Conservation (phyloP, 768 basidiomycete genomes). For the Filobasidium floriforme region DNA sequence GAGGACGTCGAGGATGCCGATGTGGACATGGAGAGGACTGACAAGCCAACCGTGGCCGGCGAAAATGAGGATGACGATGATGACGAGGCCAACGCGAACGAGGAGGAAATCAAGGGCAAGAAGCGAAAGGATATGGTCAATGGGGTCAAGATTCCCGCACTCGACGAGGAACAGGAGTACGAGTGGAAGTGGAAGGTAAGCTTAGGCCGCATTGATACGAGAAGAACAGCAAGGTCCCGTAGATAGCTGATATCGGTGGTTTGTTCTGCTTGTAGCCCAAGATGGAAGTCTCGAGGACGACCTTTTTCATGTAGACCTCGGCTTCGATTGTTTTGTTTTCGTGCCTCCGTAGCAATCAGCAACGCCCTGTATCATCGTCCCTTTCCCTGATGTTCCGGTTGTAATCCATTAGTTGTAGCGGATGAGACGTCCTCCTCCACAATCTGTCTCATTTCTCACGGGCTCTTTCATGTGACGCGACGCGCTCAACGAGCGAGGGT, state of each 20-base stretch:
- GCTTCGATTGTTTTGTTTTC: too few relatives aligned
- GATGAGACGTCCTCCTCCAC: not conserved
- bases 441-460: too few relatives aligned
- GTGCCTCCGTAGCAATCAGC: too few relatives aligned
- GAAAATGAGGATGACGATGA: slow-evolving; percentile 35
- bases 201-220: slow-evolving; percentile 19
- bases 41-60: slow-evolving; percentile 70
- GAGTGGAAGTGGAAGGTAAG: slow-evolving; percentile 47
- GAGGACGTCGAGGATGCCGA: slow-evolving; percentile 62
- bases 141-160: slow-evolving; percentile 32
- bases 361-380: too few relatives aligned
- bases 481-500: not conserved
- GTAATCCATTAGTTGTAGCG: not conserved
- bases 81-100: slow-evolving; percentile 33
- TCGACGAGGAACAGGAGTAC: slow-evolving; percentile 44
- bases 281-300: slow-evolving; percentile 78
- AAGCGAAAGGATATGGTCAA: slow-evolving; percentile 23
- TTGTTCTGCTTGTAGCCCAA: slow-evolving; percentile 58
- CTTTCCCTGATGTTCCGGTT: too few relatives aligned
- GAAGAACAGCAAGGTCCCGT: slow-evolving; percentile 12
- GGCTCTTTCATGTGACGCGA: slow-evolving; percentile 10
- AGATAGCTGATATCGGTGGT: slow-evolving; percentile 9
- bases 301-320: slow-evolving; percentile 66
- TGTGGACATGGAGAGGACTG: slow-evolving; percentile 73
- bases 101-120: slow-evolving; percentile 30